Base-by-base conservation (phyloP, 2,329 filamentous ascomycete species). In the Akanthomyces dipterigenus region DNA sequence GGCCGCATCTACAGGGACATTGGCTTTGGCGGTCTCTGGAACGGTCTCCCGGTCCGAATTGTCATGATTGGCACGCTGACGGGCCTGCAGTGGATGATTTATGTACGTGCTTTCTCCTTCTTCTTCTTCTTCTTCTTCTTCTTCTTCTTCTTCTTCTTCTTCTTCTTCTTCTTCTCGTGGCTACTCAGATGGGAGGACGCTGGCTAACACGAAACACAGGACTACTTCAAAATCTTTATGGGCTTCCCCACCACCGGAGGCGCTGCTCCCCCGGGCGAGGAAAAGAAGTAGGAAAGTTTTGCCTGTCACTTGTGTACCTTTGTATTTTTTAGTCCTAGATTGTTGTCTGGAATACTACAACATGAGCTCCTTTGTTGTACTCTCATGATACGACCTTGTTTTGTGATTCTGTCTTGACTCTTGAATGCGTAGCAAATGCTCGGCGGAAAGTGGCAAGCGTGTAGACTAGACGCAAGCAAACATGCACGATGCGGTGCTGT, bases 11-110 rank as follows among this genome's bases (percentile, higher is more conserved):
- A 96, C 78, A 84, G 82, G 69, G 89, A 96, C 42, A 95, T 96
- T 70, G 92, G 92, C 36, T 96, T 96, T 75, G 69, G 68, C 18
- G 93, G 93, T n/a, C 82, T 97, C 31, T 96, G 93, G 93, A 96
- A 96, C 70, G 93, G 93, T 9, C 77, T 97, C 49, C 88, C 90
- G 0, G 89, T 96, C 55, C 73, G 83, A 62, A 96, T 96, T 70
- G 86, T 96, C 70, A 96, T 96, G 92, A 91, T 96, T 65, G 90
- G 88, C 67, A 89, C 86, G 31, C 73, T 89, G 70, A 96, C 90
- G 22, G 91, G 90, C 63, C 78, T 96, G 64, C 92, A 96, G 78
- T 96, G 91, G 91, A 91, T 96, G 88, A 95, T 93, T 73, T 95
- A 93, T 77, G 88, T 84, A 69, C 80, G 81, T 75, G n/a, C 42